A percentile compares a stretch with the other conserved stretches of the same genome.
Evolutionary conservation across 345 rosid genomes (phyloP).

Genomic region (Rhizophora apiculata): DNA sequence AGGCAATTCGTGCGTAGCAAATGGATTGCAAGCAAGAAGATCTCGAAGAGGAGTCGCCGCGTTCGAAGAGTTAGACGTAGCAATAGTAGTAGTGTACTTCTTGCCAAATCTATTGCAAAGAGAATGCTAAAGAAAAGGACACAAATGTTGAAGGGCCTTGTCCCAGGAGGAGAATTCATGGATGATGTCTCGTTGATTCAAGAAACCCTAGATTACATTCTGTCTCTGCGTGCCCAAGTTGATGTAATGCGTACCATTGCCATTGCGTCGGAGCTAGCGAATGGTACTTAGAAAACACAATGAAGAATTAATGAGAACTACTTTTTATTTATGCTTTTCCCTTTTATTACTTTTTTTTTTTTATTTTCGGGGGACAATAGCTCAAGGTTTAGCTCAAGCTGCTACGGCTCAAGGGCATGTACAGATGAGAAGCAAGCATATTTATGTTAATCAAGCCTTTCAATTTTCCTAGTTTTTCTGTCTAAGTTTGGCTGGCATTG

Average conservation of each 20-base stretch:
- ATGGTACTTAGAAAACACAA: conserved; percentile 13
- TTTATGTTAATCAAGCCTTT: too few species aligned
- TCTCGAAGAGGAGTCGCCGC: conserved; percentile 44
- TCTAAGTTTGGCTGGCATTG: too few species aligned
- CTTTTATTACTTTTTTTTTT: not conserved
- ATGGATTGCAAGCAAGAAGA: conserved; percentile 60
- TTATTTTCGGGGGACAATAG: not conserved
- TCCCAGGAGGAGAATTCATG: conserved; percentile 75
- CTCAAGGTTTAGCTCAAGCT: not conserved
- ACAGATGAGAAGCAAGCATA: not conserved
- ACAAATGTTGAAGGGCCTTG: conserved; percentile 51
- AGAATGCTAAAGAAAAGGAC: conserved; percentile 54
- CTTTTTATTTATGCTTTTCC: not conserved
- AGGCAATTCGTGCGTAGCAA: conserved; percentile 23
- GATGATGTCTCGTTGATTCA: conserved; percentile 53
- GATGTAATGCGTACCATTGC: conserved; percentile 58
- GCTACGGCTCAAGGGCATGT: not conserved
- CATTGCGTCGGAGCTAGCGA: conserved; percentile 19
- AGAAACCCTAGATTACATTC: conserved; percentile 84
- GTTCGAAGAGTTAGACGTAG: conserved; percentile 22
- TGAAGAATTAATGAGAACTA: conserved; percentile 9
- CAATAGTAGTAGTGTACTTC: not conserved
- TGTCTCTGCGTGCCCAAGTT: conserved; percentile 70
- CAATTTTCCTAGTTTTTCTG: too few species aligned
- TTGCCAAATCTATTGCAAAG: conserved; percentile 34